A percentile compares a stretch with the other conserved stretches of the same genome.
Evolutionary conservation across 352 stramenopile genomes (phyloP).

Genomic region (Ophiocytium majus): DNA sequence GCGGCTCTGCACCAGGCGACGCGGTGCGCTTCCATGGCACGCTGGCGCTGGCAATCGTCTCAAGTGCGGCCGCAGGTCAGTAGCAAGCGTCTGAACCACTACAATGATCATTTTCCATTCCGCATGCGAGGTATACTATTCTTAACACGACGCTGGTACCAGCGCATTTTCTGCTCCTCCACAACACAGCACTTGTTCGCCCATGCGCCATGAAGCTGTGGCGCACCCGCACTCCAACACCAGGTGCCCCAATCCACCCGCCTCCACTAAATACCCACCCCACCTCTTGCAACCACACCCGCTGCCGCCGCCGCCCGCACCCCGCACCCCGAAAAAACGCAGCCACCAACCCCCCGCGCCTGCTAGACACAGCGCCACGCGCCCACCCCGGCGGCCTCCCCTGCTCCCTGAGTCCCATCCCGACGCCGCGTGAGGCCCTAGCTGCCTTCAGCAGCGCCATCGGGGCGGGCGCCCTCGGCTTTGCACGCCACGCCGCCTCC

Average conservation of each 20-base stretch:
- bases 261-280: no score
- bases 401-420: background rate
- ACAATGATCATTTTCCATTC: background rate
- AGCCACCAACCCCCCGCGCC: background rate
- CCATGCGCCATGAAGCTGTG: background rate
- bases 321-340: background rate
- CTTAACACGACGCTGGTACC: background rate
- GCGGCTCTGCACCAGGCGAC: background rate
- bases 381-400: background rate
- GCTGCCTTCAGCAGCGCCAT: background rate
- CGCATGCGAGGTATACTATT: background rate
- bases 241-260: background rate
- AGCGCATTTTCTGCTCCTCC: background rate
- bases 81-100: no score
- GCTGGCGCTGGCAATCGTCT: background rate
- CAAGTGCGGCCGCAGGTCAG: background rate
- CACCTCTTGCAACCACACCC: no score
- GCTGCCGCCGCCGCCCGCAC: background rate
- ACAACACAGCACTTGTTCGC: background rate
- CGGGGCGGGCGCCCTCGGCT: background rate
- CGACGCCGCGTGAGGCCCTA: background rate
- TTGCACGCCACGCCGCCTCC: background rate
- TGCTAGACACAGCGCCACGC: background rate
- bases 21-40: background rate
- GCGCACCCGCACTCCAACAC: background rate